Evolutionary conservation across 1,284 basidiomycete species (phyloP), one percentile per base, ranked within the genome.

Genomic region (Neonothopanus nambi): DNA sequence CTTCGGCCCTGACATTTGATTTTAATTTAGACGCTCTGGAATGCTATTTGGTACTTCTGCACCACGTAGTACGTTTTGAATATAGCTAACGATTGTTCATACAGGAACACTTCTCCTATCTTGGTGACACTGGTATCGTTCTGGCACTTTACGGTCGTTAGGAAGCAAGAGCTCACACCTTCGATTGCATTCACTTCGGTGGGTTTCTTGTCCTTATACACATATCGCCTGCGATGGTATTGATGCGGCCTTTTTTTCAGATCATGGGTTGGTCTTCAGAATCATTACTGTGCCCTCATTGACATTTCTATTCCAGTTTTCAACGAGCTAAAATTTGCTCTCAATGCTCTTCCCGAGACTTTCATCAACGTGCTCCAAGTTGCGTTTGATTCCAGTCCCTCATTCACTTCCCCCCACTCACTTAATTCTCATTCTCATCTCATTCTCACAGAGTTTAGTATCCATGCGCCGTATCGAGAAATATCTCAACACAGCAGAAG

Each of bases 391-490:
- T 33, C 8, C 35, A 36, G 12, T 40, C 20, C 13, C 38, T 43
- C n/a, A 23, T 42, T 52, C 26, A 23, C 35, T 48, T 54, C 18
- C 42, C 2, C 36, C 38, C n/a, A n/a, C n/a, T n/a, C n/a, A n/a
- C n/a, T n/a, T n/a, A n/a, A n/a, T n/a, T n/a, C 38, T 43, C n/a
- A 23, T 42, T 52, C 26, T 20, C 35, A 46, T 54, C 18, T 41
- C 2, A 35, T 38, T 0, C 37, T 33, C 63, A n/a, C 60, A 92
- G 80, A 81, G 85, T 51, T 79, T 93, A 51, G 91, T 96, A 20
- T 95, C 93, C 3, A 77, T 95, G 43, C 84, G 90, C 13, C 90
- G 94, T 46, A 95, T 97, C 58, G 93, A 96, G 67, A 94, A 92
- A 66, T 96, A 93, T 68, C 80, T 95, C 36, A 75, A 82, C 44